phyloP scores from a whole-genome alignment of 345 rosid genomes.

The Eucalyptus erythrocorys region DNA sequence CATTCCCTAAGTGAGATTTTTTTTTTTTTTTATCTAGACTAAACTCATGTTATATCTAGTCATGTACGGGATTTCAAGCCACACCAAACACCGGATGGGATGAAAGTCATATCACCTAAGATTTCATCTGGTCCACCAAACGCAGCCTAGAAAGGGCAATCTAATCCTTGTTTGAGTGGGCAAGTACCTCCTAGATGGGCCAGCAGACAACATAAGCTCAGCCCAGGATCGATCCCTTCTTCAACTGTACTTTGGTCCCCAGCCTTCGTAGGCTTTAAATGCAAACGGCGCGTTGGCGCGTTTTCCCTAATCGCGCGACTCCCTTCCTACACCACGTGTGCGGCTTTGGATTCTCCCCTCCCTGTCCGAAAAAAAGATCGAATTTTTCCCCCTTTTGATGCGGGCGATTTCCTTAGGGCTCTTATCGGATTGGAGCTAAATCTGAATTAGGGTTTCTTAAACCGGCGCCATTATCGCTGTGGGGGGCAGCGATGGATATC shows the following conservation, averaged over 20 bases:
- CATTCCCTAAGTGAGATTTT: too few relatives aligned
- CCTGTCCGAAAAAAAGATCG: background rate
- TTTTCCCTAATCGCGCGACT: background rate
- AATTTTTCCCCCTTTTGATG: background rate
- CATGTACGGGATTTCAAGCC: rapidly evolving
- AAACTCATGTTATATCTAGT: too few relatives aligned
- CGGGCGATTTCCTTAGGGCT: background rate
- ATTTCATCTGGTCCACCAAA: too few relatives aligned
- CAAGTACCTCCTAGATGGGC: background rate
- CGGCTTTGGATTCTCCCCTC: background rate
- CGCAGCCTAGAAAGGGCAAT: too few relatives aligned
- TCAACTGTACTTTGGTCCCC: background rate
- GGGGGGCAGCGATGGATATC: conserved; percentile 37
- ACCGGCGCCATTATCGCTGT: background rate
- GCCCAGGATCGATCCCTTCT: background rate
- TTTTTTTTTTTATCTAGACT: too few relatives aligned
- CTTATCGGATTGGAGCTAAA: background rate
- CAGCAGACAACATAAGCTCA: background rate
- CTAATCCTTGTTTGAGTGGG: background rate
- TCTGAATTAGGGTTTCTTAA: background rate
- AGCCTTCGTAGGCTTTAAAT: background rate
- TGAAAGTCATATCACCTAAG: too few relatives aligned
- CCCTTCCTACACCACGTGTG: background rate
- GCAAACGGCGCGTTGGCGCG: background rate
- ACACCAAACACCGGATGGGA: too few relatives aligned